phyloP scores from a whole-genome alignment of 176 grass and related monocot species.

The Oryza brachyantha region DNA sequence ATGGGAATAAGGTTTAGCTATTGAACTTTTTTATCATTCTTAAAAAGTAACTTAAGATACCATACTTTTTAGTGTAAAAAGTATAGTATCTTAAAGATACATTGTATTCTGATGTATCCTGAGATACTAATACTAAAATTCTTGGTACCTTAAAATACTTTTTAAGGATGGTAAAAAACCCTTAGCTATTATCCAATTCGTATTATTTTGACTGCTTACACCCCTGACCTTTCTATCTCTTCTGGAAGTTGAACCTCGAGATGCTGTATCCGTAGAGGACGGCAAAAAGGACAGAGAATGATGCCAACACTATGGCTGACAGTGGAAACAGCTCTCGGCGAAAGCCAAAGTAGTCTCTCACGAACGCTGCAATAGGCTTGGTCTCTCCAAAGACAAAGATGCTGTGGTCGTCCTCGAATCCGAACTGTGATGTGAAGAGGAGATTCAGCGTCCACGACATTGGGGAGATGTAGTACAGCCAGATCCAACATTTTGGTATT shows the following conservation, averaged over 20 bases:
- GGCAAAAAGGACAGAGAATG: constrained; percentile 25
- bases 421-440: constrained; percentile 54
- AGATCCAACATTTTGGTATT: constrained; percentile 70
- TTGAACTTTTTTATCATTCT: too few relatives aligned
- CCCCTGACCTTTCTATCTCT: constrained; percentile 38
- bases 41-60: too few relatives aligned
- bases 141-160: too few relatives aligned
- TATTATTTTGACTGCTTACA: too few relatives aligned
- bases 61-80: too few relatives aligned
- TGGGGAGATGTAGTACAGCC: constrained; percentile 47
- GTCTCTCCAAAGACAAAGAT: constrained; percentile 45
- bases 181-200: too few relatives aligned
- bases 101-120: too few relatives aligned
- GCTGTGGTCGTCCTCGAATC: constrained; percentile 6
- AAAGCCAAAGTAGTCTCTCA: constrained; percentile 50
- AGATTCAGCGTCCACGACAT: constrained; percentile 45
- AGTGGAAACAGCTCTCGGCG: constrained; percentile 34
- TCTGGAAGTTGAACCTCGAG: constrained; percentile 58
- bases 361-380: constrained; percentile 34
- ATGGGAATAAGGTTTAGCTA: too few relatives aligned
- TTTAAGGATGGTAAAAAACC: too few relatives aligned
- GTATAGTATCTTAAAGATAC: too few relatives aligned
- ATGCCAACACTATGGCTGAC: constrained; percentile 30
- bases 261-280: constrained; percentile 42
- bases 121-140: too few relatives aligned